These are phyloP conservation scores for Aspergillus luchuensis DNA, from an alignment of 2,329 filamentous ascomycete genomes.

Conservation along the genomic window DNA sequence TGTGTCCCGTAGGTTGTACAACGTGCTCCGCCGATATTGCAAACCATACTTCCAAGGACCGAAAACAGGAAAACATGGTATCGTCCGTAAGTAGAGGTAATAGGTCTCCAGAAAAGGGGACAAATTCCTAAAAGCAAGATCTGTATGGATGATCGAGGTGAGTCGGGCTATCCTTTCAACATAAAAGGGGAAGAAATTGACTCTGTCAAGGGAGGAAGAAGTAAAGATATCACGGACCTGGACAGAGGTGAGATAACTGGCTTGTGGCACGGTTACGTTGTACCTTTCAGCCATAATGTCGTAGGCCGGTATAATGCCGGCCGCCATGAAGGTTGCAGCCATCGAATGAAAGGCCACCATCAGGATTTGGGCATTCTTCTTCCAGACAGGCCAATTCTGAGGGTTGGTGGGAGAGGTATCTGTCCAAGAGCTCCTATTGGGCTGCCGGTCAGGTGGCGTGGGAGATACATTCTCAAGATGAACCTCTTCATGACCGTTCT, in stretches of 20 bases:
- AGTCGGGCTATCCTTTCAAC: background rate
- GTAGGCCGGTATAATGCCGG: constrained; percentile 56
- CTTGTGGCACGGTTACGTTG: constrained; percentile 47
- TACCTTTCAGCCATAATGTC: constrained; percentile 55
- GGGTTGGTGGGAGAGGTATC: constrained; percentile 20
- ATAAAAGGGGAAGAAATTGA: background rate
- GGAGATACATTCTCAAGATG: constrained; percentile 20
- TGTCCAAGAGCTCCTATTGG: background rate
- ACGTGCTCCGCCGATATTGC: constrained; percentile 56
- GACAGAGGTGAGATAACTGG: constrained; percentile 56
- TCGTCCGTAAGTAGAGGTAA: constrained; percentile 56
- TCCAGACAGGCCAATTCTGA: constrained; percentile 28
- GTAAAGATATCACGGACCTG: constrained; percentile 30
- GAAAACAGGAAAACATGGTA: constrained; percentile 56
- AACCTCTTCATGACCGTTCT: constrained; percentile 1
- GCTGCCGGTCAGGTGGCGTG: background rate
- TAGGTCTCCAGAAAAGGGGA: constrained; percentile 58
- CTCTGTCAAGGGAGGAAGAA: background rate
- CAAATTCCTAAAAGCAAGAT: constrained; percentile 55
- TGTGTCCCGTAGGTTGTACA: constrained; percentile 52
- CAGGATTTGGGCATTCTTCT: constrained; percentile 52
- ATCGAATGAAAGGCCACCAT: constrained; percentile 59
- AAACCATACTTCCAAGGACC: constrained; percentile 48
- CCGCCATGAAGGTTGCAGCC: constrained; percentile 56
- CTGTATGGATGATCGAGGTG: constrained; percentile 11